Base-by-base conservation (phyloP, 495 filamentous ascomycete genomes). In the Evansstolkia leycettana region DNA sequence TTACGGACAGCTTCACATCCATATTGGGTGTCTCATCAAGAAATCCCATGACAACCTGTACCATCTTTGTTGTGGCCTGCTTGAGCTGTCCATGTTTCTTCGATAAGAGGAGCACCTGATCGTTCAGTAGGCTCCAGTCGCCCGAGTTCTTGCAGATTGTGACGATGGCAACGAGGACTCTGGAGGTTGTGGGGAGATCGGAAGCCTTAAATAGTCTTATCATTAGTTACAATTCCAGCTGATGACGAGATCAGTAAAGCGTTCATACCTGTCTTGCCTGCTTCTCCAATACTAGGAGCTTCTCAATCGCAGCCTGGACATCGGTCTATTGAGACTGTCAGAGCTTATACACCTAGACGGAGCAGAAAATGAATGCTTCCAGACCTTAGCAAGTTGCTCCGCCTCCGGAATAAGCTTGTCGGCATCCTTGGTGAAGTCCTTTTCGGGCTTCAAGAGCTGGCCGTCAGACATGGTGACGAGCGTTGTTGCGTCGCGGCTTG, bases 81-180 rank as follows among this genome's bases (percentile, higher is more conserved):
- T 95, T 95, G 60, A 98, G 88, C 65, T 98, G 90, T 47, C 86
- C 83, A 84, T 98, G 90, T 68, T 98, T 98, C 78, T 95, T 96
- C 42, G 89, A 94, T 31, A 96, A 75, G 31, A 94, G 70, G 33
- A 94, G 71, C 39, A 94, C 84, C 60, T 98, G 89, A 62, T 98
- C 90, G 52, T 92, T 96, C 49, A 98, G 73, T 42, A 96, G 62
- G 45, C 70, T 72, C 90, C 90, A 98, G 50, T 96, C 84, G 41
- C 78, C 80, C 37, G 83, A 72, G 57, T 94, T 73, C 64, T 94
- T 94, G 69, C 85, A 87, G 64, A 96, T 75, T 46, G 84, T 92
- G 61, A 94, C 82, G 54, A 95, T 88, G 31, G 75, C 67, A 54
- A 92, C 65, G 38, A 98, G 68, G 37, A 92, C 64, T 48, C 88